Conservation (phyloP, 108 stramenopile genomes). For the Fistulifera pelliculosa region DNA sequence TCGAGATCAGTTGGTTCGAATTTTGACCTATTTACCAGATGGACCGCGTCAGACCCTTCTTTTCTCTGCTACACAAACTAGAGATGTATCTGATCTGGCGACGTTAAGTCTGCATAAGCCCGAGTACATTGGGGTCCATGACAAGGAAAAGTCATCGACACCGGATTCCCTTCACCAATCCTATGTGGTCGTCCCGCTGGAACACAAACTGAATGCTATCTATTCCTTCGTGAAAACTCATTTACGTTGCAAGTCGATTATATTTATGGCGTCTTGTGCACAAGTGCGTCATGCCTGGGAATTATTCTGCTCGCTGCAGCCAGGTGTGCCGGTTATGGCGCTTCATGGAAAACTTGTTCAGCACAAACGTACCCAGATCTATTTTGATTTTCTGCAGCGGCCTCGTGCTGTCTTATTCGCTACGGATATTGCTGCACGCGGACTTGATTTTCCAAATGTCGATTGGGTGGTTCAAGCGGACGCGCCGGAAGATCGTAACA, state of each 20-base stretch:
- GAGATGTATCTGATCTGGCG: constrained; percentile 94
- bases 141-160: constrained; percentile 74
- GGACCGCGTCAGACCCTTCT: constrained; percentile 88
- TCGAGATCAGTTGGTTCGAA: constrained; percentile 83
- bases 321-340: constrained; percentile 92
- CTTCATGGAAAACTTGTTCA: constrained; percentile 99
- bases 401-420: constrained; percentile 91
- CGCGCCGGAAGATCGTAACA: constrained; percentile 93
- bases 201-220: constrained; percentile 92
- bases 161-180: constrained; percentile 84
- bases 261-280: constrained; percentile 94
- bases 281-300: constrained; percentile 94
- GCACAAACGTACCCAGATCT: constrained; percentile 87
- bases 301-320: constrained; percentile 87
- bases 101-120: constrained; percentile 82
- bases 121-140: constrained; percentile 95
- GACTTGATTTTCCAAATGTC: constrained; percentile 93
- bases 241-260: constrained; percentile 87
- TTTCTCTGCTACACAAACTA: constrained; percentile 98
- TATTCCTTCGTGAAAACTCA: constrained; percentile 95
- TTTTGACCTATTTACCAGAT: constrained; percentile 85
- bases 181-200: constrained; percentile 78
- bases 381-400: constrained; percentile 87
- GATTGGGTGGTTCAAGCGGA: constrained; percentile 99
- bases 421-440: constrained; percentile 94